phyloP scores from a whole-genome alignment of 345 rosid genomes.

The Cardamine chenopodiifolia region DNA sequence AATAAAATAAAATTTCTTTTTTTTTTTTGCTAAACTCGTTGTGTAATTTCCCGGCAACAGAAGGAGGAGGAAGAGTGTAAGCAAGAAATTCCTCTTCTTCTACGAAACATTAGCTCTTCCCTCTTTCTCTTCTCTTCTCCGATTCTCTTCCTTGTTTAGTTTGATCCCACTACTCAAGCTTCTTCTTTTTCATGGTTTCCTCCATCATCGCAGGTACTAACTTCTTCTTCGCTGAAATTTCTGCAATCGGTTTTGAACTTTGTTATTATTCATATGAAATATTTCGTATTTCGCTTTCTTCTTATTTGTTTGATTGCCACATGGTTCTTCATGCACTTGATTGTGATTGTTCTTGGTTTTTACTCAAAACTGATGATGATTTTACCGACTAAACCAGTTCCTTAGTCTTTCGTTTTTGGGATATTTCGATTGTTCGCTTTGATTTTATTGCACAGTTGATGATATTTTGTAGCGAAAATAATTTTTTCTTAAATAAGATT shows the following conservation, averaged over 20 bases:
- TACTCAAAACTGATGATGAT: slow-evolving; percentile 14
- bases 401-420: neutral
- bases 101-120: slow-evolving; percentile 61
- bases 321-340: slow-evolving; percentile 21
- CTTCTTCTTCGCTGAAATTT: slow-evolving; percentile 7
- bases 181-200: slow-evolving; percentile 34
- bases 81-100: slow-evolving; percentile 74
- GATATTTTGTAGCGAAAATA: slow-evolving; percentile 16
- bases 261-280: neutral
- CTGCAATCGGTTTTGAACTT: slow-evolving; percentile 12
- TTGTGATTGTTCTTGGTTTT: slow-evolving; percentile 28
- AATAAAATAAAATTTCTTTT: neutral
- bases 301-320: neutral
- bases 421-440: slow-evolving; percentile 1
- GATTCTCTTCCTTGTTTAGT: slow-evolving; percentile 29
- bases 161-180: slow-evolving; percentile 28
- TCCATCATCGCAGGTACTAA: slow-evolving; percentile 28
- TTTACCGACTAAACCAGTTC: neutral
- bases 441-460: slow-evolving; percentile 20
- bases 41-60: slow-evolving; percentile 75
- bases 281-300: neutral
- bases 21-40: neutral
- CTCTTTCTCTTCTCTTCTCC: slow-evolving; percentile 39
- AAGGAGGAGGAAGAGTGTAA: slow-evolving; percentile 81
- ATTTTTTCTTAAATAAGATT: neutral